Base-by-base conservation (phyloP, 129 eudicot species). In the Pseudognaphalium luteoalbum region DNA sequence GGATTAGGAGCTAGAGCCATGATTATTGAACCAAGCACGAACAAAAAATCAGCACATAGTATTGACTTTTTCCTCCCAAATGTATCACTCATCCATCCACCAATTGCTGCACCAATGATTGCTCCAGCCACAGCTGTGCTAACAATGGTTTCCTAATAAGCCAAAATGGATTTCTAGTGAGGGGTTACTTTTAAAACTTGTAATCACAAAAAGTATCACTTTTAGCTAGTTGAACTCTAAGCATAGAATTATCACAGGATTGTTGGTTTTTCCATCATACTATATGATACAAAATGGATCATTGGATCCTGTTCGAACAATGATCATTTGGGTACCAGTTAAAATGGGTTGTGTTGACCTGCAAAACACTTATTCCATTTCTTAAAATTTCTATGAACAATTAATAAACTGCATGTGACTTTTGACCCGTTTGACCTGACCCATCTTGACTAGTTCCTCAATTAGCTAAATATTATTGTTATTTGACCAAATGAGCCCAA, bases 41-140 rank as follows among this genome's bases (percentile, higher is more conserved):
- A 91, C 65, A 88, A 37, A 20, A 84, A 5, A 54, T 91, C 97
- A 3, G 94, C 97, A 41, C 81, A 56, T 28, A 86, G 52, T 39
- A 88, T 91, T 10, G 93, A 64, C 19, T 79, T 87, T 67, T 72
- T 88, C 28, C 97, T 84, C 19, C 97, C 94, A 50, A 76, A 82
- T 73, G 58, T 84, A 67, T 91, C 94, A 29, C 83, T 91, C 72
- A 91, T 37, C 71, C 76, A 84, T 42, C 97, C 91, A 66, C 93
- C 97, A 17, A 88, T 29, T 1, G 85, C 91, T 25, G 93, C 93
- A 34, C 94, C 97, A n/a, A 91, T 20, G 0, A 88, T 91, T 42
- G 93, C 93, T 37, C 97, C 93, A 3, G 91, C 93, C 12, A 91
- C 89, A 1, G 97, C 93, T 80, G 78, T 90, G 80, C 94, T 83